A percentile compares a stretch with the other conserved stretches of the same genome.
These are phyloP conservation scores for Phoma sp. DNA, from an alignment of 2,329 filamentous ascomycete species.

Conservation along the genomic window DNA sequence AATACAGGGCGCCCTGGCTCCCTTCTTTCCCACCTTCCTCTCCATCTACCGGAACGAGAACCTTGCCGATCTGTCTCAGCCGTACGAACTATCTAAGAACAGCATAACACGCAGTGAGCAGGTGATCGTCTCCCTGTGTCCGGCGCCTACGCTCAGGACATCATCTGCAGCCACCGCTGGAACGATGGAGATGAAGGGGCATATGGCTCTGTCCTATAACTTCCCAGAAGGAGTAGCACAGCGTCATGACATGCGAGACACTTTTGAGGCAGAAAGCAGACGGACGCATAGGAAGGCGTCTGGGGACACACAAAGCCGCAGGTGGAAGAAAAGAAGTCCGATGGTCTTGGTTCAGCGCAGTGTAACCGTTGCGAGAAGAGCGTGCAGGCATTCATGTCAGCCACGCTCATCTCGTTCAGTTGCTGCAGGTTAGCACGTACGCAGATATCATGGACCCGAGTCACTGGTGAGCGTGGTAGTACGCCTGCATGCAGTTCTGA, in stretches of 20 bases:
- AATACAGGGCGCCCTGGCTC: slow-evolving; percentile 3
- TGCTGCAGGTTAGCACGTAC: slow-evolving; percentile 20
- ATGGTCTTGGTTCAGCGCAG: slow-evolving; percentile 7
- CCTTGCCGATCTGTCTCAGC: not conserved
- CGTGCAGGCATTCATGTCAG: slow-evolving; percentile 9
- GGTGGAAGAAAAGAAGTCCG: not conserved
- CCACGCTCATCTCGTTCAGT: slow-evolving; percentile 14
- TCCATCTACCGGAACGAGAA: not conserved
- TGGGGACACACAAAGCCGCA: not conserved
- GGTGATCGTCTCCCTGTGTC: not conserved
- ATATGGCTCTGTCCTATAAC: not conserved
- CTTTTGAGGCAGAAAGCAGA: slow-evolving; percentile 2
- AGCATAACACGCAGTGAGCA: not conserved
- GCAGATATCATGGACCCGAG: slow-evolving; percentile 10
- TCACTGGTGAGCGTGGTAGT: slow-evolving; percentile 6
- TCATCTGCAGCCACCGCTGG: slow-evolving; percentile 5
- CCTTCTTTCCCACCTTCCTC: not conserved
- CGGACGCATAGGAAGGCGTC: not conserved
- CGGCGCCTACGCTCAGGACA: not conserved
- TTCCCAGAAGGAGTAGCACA: not conserved
- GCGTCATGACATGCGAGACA: slow-evolving; percentile 5
- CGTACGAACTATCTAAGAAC: not conserved
- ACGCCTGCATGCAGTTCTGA: slow-evolving; percentile 24
- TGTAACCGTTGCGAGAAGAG: slow-evolving; percentile 11
- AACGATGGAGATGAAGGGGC: slow-evolving; percentile 16